Evolutionary conservation across 345 rosid species (phyloP).

Genomic region (Conringia planisiliqua): DNA sequence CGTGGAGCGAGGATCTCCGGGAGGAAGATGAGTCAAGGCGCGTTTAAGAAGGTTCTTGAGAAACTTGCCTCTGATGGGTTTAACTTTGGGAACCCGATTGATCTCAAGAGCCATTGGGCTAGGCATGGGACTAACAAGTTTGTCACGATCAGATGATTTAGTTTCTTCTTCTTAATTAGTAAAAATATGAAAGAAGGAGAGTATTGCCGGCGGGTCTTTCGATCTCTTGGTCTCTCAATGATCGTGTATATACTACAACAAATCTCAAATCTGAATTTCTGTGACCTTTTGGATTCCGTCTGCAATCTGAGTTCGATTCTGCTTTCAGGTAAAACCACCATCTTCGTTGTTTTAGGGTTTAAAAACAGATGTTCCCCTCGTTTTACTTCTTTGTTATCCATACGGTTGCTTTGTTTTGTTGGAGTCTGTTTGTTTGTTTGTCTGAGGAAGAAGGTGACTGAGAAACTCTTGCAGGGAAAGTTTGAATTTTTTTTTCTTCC

Average conservation of each 20-base stretch:
- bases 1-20: conserved; percentile 98
- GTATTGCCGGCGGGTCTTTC: neutral
- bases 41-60: conserved; percentile 94
- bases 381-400: neutral
- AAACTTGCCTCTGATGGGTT: conserved; percentile 91
- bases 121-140: conserved; percentile 99
- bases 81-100: conserved; percentile 80
- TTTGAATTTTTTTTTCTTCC: neutral
- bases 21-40: conserved; percentile 98
- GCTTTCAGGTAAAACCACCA: neutral
- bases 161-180: neutral
- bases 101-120: conserved; percentile 94
- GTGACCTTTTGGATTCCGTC: conserved; percentile 8
- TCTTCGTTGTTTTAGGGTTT: neutral
- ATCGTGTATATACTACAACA: conserved; percentile 23
- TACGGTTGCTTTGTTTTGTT: conserved; percentile 22
- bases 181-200: neutral
- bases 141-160: conserved; percentile 88
- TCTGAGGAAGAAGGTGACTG: conserved; percentile 13
- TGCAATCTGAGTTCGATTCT: conserved; percentile 19
- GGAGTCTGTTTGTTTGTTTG: conserved; percentile 14
- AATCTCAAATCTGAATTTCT: conserved; percentile 20
- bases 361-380: neutral
- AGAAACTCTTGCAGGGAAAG: conserved; percentile 2
- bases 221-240: conserved; percentile 11